These are phyloP conservation scores for Lactifluus piperatus DNA, from an alignment of 768 basidiomycete species.

Conservation along the genomic window DNA sequence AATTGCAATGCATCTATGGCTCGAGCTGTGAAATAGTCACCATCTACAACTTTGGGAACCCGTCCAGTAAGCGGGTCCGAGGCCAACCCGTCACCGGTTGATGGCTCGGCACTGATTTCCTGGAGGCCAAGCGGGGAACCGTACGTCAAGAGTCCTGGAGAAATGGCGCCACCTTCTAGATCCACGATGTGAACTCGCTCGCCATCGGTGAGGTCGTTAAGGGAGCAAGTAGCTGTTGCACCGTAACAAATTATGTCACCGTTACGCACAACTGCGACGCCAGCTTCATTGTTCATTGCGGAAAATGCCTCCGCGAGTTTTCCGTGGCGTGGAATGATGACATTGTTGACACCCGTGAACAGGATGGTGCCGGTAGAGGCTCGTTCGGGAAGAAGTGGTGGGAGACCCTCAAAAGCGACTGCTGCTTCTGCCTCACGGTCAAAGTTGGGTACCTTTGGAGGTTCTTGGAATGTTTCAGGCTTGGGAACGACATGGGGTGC, in stretches of 20 bases:
- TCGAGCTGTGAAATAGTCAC: constrained; percentile 34
- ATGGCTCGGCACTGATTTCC: constrained; percentile 56
- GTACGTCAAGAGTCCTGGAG: constrained; percentile 54
- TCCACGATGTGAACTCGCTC: constrained; percentile 33
- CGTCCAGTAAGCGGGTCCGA: constrained; percentile 36
- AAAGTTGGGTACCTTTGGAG: constrained; percentile 51
- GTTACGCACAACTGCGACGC: constrained; percentile 41
- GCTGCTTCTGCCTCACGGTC: constrained; percentile 46
- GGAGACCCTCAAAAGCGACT: constrained; percentile 53
- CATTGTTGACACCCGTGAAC: constrained; percentile 55
- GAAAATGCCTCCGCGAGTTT: constrained; percentile 29
- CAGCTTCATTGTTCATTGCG: constrained; percentile 12
- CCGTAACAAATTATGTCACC: constrained; percentile 52
- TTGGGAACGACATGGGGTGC: constrained; percentile 44
- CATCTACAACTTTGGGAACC: constrained; percentile 31
- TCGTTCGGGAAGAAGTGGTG: constrained; percentile 44
- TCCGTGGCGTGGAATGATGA: constrained; percentile 33
- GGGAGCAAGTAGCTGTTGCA: constrained; percentile 23
- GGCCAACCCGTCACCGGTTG: constrained; percentile 45
- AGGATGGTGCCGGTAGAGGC: constrained; percentile 34
- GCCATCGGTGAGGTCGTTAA: constrained; percentile 17
- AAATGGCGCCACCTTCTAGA: constrained; percentile 56
- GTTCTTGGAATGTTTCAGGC: constrained; percentile 42
- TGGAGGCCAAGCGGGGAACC: constrained; percentile 59
- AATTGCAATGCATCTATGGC: constrained; percentile 73